phyloP scores from a whole-genome alignment of 2,329 filamentous ascomycete species.

The Dothideomycetes sp. region DNA sequence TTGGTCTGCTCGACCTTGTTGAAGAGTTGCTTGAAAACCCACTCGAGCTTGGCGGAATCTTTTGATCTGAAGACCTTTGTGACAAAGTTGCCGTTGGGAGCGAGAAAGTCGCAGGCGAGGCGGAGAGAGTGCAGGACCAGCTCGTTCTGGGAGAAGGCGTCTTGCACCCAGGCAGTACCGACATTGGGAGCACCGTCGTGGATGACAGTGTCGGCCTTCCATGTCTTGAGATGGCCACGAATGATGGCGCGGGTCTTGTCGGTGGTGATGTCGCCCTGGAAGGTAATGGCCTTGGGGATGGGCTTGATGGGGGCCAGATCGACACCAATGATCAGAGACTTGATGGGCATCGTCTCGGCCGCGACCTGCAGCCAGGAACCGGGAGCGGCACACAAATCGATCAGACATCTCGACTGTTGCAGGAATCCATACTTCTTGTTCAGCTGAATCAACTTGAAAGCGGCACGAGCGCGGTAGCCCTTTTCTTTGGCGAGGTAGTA shows the following conservation, averaged over 20 bases:
- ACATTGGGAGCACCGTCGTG: constrained; percentile 98
- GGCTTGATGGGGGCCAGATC: constrained; percentile 93
- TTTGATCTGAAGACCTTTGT: constrained; percentile 97
- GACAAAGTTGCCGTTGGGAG: constrained; percentile 83
- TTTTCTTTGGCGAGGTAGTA: constrained; percentile 98
- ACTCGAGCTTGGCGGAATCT: constrained; percentile 89
- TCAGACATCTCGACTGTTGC: constrained; percentile 87
- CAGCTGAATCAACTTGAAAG: constrained; percentile 95
- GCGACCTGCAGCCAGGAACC: constrained; percentile 97
- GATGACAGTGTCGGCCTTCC: constrained; percentile 90
- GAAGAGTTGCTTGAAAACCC: constrained; percentile 97
- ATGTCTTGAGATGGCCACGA: constrained; percentile 79
- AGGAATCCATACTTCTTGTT: constrained; percentile 99
- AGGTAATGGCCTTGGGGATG: constrained; percentile 86
- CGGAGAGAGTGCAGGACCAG: constrained; percentile 83
- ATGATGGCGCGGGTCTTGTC: constrained; percentile 91
- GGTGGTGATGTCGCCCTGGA: constrained; percentile 96
- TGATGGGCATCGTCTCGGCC: constrained; percentile 83
- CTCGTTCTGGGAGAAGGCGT: constrained; percentile 96
- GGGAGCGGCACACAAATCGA: constrained; percentile 95
- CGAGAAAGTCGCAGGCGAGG: constrained; percentile 84
- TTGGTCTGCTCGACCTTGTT: constrained; percentile 93
- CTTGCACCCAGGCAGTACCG: constrained; percentile 94
- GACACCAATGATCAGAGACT: constrained; percentile 85
- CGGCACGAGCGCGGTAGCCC: constrained; percentile 87